phyloP scores from a whole-genome alignment of 208 protist species.

The Novymonas esmeraldas region DNA sequence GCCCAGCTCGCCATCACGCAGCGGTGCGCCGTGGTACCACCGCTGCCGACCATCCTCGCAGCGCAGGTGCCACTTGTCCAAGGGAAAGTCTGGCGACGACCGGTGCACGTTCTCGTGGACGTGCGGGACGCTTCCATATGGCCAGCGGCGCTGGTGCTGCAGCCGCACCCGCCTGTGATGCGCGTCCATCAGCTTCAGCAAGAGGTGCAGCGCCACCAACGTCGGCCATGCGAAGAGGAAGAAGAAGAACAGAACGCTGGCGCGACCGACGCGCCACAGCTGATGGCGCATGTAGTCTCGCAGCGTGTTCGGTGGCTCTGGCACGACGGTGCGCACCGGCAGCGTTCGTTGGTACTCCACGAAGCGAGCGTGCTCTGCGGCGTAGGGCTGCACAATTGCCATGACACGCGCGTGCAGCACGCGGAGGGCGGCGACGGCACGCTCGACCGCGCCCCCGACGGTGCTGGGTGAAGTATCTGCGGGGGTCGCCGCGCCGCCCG shows the following conservation, averaged over 20 bases:
- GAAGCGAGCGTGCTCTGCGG: conserved; percentile 35
- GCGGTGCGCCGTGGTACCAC: conserved; percentile 71
- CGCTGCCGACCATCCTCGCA: conserved; percentile 90
- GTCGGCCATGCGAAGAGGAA: conserved; percentile 52
- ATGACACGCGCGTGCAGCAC: background rate
- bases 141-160: conserved; percentile 51
- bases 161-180: conserved; percentile 53
- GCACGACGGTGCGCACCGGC: conserved; percentile 68
- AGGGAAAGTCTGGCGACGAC: conserved; percentile 42
- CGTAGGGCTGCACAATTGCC: conserved; percentile 25
- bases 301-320: conserved; percentile 59
- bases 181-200: conserved; percentile 50
- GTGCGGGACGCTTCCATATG: conserved; percentile 58
- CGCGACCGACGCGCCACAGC: conserved; percentile 14
- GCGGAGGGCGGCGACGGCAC: background rate
- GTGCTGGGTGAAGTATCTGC: background rate
- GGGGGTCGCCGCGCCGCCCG: background rate
- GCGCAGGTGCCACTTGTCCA: conserved; percentile 79
- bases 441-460: background rate
- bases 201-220: conserved; percentile 46
- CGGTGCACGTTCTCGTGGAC: conserved; percentile 43
- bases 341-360: conserved; percentile 51
- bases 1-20: conserved; percentile 56
- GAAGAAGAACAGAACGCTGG: conserved; percentile 19
- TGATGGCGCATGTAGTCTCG: conserved; percentile 38